Base-by-base conservation (phyloP, 768 basidiomycete species). In the Trametopsis cervina region DNA sequence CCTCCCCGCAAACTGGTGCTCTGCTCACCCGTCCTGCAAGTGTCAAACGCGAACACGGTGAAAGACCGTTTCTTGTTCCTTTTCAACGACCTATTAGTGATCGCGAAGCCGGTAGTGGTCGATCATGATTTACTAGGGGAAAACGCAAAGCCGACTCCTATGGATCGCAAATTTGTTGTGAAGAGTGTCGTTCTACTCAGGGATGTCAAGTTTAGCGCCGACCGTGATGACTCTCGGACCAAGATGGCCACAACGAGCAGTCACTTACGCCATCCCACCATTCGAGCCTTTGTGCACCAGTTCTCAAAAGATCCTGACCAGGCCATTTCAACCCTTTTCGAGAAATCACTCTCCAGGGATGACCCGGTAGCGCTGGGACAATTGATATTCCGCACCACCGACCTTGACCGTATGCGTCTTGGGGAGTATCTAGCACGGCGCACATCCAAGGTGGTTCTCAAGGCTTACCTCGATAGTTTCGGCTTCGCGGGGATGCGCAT, bases 41-140 rank as follows among this genome's bases (percentile, higher is more conserved):
- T 98, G 12, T 91, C 91, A 56, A 92, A 96, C 66, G 75, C 83
- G 36, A 86, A 95, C 65, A 93, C 89, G 0, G 87, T 93, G 64
- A 97, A 98, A 65, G 93, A 97, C 60, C 83, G 96, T 10, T 90
- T 91, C 69, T 77, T 98, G 9, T 94, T 98, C 71, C 76, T 98
- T n/a, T 99, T 99, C 76, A 91, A 73, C 64, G 96, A 99, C 63
- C 78, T 98, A 45, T 78, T 98, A 46, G 77, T 98, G 64, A 80
- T 98, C 55, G 85, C 94, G 35, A 98, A 98, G 64, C 93, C 93
- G 11, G 73, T 93, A 50, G 70, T 81, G 46, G 76, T 79, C 29
- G 83, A 86, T 38, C 75, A 78, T 42, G 85, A 88, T 53, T 68
- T 70, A 27, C 70, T 81, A 26, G 65, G 80, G 40, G 84, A 85